These are phyloP conservation scores for Hyphodiscus hymeniophilus DNA, from an alignment of 495 filamentous ascomycete genomes.

Conservation along the genomic window DNA sequence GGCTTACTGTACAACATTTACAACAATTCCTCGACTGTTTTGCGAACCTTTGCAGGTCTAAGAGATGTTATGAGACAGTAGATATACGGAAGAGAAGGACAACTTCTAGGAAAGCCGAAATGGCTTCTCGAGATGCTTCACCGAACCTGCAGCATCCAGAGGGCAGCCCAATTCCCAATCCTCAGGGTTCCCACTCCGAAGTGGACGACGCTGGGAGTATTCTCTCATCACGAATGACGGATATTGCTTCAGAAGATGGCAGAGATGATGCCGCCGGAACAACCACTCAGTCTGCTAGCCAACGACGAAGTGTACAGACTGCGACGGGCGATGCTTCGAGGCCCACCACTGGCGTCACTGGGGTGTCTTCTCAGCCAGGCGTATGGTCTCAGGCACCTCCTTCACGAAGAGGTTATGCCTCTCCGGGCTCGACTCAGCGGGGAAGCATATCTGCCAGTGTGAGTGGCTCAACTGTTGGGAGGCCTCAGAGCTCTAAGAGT, in stretches of 20 bases:
- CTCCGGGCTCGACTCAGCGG: constrained; percentile 7
- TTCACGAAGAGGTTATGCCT: constrained; percentile 29
- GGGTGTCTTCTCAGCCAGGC: constrained; percentile 39
- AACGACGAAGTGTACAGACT: constrained; percentile 19
- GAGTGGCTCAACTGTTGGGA: constrained; percentile 33
- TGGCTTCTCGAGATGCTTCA: constrained; percentile 20
- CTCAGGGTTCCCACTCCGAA: constrained; percentile 24
- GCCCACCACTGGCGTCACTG: constrained; percentile 33
- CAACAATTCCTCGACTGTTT: background rate
- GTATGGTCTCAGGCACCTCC: constrained; percentile 39
- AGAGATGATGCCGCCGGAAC: constrained; percentile 29
- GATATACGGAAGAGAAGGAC: constrained; percentile 23
- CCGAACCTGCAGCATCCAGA: constrained; percentile 28
- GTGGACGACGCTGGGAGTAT: constrained; percentile 46
- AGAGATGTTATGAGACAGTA: constrained; percentile 5
- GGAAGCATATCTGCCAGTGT: constrained; percentile 23
- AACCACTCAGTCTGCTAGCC: constrained; percentile 21
- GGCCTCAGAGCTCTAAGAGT: constrained; percentile 59
- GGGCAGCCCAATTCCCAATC: constrained; percentile 33
- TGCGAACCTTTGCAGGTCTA: constrained; percentile 3
- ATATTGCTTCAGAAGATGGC: constrained; percentile 50
- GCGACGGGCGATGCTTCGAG: constrained; percentile 26
- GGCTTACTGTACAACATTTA: no score
- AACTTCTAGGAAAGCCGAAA: constrained; percentile 7
- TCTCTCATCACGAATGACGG: constrained; percentile 81